These are phyloP conservation scores for Chlorella variabilis DNA, from an alignment of 163 green algal genomes.

Conservation along the genomic window DNA sequence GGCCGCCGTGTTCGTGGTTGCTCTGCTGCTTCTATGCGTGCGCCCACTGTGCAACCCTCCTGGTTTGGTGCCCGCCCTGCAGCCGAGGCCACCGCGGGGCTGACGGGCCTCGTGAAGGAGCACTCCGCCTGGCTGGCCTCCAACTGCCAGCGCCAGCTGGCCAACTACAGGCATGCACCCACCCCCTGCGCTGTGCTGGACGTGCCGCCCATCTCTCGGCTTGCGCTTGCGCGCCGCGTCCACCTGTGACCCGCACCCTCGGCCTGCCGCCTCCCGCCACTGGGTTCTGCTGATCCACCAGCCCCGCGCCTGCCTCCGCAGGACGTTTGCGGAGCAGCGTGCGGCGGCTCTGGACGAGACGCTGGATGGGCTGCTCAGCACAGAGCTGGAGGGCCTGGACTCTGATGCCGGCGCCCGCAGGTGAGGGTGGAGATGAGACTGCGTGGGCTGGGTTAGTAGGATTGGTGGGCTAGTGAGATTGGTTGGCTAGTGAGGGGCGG, in stretches of 20 bases:
- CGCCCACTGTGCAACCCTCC: too few relatives aligned
- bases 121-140: slow-evolving; percentile 76
- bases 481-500: too few relatives aligned
- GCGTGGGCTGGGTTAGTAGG: neutral
- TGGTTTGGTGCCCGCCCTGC: too few relatives aligned
- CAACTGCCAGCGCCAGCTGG: slow-evolving; percentile 79
- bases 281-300: too few relatives aligned
- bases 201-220: neutral
- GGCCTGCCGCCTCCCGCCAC: too few relatives aligned
- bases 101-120: slow-evolving; percentile 71
- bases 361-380: slow-evolving; percentile 21
- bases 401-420: slow-evolving; percentile 18
- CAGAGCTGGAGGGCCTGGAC: slow-evolving; percentile 12
- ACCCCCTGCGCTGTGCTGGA: too few relatives aligned
- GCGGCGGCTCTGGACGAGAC: slow-evolving; percentile 22
- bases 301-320: neutral
- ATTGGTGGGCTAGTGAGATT: too few relatives aligned
- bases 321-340: slow-evolving; percentile 15
- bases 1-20: too few relatives aligned
- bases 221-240: too few relatives aligned
- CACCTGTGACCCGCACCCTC: too few relatives aligned
- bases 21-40: too few relatives aligned
- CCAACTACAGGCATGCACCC: slow-evolving; percentile 49
- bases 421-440: neutral
- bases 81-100: slow-evolving; percentile 45